Evolutionary conservation across 83 land plant genomes (phyloP).

Genomic region (Isoetes engelmannii): DNA sequence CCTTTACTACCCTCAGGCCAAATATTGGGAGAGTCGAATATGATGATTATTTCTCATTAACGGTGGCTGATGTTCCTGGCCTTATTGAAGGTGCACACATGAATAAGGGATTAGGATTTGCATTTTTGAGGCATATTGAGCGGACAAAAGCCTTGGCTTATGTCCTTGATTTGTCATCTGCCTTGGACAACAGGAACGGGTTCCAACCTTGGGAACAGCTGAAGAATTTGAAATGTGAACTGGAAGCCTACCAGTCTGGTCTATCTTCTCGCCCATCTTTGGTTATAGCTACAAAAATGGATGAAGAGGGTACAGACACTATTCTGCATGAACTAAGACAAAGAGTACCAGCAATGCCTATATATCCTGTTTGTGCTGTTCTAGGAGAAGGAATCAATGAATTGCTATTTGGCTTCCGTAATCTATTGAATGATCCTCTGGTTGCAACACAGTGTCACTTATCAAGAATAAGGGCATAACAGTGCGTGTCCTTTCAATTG

Average conservation of each 20-base stretch:
- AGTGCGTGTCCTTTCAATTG: too few species aligned
- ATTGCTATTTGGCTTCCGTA: conserved; percentile 59
- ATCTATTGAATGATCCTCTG: conserved; percentile 46
- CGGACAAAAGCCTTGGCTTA: conserved; percentile 86
- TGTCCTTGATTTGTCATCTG: conserved; percentile 85
- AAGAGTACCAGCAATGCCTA: conserved; percentile 55
- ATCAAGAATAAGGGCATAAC: too few species aligned
- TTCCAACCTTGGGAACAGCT: conserved; percentile 85
- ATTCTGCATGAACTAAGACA: conserved; percentile 50
- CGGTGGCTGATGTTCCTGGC: conserved; percentile 95
- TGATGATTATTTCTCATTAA: conserved; percentile 57
- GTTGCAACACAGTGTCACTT: not conserved
- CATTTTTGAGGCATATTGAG: conserved; percentile 87
- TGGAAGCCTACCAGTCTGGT: conserved; percentile 65
- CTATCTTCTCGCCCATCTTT: conserved; percentile 66
- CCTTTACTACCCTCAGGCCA: conserved; percentile 90
- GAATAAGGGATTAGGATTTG: conserved; percentile 89
- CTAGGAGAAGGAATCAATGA: conserved; percentile 72
- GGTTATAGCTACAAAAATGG: conserved; percentile 79
- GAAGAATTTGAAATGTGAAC: conserved; percentile 58
- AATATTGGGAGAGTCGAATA: conserved; percentile 79
- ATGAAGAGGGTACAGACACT: conserved; percentile 67
- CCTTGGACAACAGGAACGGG: conserved; percentile 57
- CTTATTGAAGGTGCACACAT: conserved; percentile 83
- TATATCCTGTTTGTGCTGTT: conserved; percentile 83